Evolutionary conservation across 2,329 filamentous ascomycete genomes (phyloP).

Genomic region (Neoarthrinium moseri): DNA sequence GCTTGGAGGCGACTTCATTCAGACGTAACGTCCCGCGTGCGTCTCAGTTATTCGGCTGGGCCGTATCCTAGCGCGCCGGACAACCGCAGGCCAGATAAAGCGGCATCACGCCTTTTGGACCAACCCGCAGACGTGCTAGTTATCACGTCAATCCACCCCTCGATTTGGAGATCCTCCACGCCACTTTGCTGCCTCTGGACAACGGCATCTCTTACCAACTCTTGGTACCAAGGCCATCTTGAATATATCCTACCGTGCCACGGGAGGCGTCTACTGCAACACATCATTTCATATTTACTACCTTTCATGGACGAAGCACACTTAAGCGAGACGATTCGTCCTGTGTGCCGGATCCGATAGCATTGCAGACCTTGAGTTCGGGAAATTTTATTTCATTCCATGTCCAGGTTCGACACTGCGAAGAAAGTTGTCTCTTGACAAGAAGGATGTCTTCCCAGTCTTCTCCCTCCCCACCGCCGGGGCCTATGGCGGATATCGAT

Average conservation of each 20-base stretch:
- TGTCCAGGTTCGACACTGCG: too few relatives aligned
- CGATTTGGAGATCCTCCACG: background rate
- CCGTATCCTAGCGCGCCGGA: background rate
- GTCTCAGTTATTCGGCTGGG: too few relatives aligned
- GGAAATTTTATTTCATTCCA: too few relatives aligned
- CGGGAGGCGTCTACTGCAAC: too few relatives aligned
- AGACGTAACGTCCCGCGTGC: slow-evolving; percentile 7
- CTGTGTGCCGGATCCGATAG: slow-evolving; percentile 25
- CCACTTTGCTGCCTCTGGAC: too few relatives aligned
- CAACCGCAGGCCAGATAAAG: background rate
- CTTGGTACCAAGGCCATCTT: too few relatives aligned
- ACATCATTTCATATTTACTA: slow-evolving; percentile 5
- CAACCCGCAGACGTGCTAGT: slow-evolving; percentile 5
- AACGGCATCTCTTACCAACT: too few relatives aligned
- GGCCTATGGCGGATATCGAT: slow-evolving; percentile 28
- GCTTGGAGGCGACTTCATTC: too few relatives aligned
- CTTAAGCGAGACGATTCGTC: slow-evolving; percentile 19
- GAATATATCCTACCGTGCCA: too few relatives aligned
- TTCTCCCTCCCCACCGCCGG: slow-evolving; percentile 25
- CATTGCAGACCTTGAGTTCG: slow-evolving; percentile 12
- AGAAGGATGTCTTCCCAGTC: slow-evolving; percentile 24
- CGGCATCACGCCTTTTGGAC: slow-evolving; percentile 1
- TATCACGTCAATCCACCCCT: slow-evolving; percentile 8
- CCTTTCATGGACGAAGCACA: slow-evolving; percentile 29
- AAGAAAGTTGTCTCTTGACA: too few relatives aligned